Conservation (phyloP, 768 basidiomycete species). For the Mycena haematopus region DNA sequence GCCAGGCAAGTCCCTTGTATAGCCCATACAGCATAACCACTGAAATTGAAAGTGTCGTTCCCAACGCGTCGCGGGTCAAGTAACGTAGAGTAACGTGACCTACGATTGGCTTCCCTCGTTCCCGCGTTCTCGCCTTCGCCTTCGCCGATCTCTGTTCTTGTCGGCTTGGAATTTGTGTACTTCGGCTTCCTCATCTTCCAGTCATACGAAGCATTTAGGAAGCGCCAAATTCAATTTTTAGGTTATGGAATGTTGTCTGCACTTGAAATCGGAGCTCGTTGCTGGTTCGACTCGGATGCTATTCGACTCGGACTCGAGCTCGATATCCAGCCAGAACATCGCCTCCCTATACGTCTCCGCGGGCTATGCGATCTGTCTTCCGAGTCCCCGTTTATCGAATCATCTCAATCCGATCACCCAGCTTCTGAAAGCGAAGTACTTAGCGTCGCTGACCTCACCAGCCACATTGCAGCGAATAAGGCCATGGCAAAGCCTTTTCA, state of each 20-base stretch:
- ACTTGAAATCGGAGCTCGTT: not conserved
- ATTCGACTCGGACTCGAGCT: too few species aligned
- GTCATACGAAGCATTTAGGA: not conserved
- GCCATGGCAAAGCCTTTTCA: conserved; percentile 7
- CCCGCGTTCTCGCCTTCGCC: not conserved
- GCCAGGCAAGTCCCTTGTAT: conserved; percentile 1
- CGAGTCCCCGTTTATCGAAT: conserved; percentile 16
- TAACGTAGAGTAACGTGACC: not conserved
- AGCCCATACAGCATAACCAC: not conserved
- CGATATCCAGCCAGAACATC: conserved; percentile 11
- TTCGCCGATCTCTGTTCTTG: conserved; percentile 7
- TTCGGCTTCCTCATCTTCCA: not conserved
- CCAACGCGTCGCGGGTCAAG: conserved; percentile 1
- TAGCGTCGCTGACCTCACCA: conserved; percentile 17
- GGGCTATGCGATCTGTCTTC: conserved; percentile 20
- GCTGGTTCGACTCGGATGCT: conserved; percentile 8
- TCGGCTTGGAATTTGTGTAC: not conserved
- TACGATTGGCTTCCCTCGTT: not conserved
- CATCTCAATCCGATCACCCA: conserved; percentile 26
- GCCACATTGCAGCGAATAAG: conserved; percentile 24
- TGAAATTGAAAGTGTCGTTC: conserved; percentile 5
- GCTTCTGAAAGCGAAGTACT: conserved; percentile 28
- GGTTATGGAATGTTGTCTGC: conserved; percentile 2
- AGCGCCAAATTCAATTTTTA: conserved; percentile 5
- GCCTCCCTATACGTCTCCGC: conserved; percentile 16